Conservation (phyloP, 2,329 filamentous ascomycete genomes). For the Bipolaris gigantea region DNA sequence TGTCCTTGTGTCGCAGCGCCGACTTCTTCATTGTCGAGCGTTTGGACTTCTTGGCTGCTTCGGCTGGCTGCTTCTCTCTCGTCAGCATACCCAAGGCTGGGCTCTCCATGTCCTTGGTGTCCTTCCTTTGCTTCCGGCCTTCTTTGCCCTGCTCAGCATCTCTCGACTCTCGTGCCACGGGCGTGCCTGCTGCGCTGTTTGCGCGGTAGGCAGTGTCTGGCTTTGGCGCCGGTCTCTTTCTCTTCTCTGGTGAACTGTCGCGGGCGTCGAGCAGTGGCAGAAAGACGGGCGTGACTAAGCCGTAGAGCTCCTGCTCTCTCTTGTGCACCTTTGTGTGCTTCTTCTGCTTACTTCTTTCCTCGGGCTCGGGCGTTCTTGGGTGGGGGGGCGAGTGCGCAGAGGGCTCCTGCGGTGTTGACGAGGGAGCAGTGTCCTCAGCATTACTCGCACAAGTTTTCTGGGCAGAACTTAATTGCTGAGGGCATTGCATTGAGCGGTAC, state of each 20-base stretch:
- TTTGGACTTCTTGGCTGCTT: constrained; percentile 30
- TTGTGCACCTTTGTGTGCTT: constrained; percentile 45
- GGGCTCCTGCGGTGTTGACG: constrained; percentile 2
- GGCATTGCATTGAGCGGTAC: constrained; percentile 37
- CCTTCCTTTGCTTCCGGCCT: constrained; percentile 19
- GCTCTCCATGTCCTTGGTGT: constrained; percentile 21
- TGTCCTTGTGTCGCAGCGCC: constrained; percentile 33
- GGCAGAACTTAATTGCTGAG: constrained; percentile 18
- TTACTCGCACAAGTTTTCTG: constrained; percentile 1
- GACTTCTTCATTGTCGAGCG: constrained; percentile 39
- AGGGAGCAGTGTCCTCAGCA: constrained; percentile 6
- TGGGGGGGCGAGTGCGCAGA: constrained; percentile 12
- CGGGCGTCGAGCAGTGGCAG: constrained; percentile 42
- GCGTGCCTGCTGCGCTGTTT: constrained; percentile 10
- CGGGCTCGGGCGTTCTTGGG: constrained; percentile 14
- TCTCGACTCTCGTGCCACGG: constrained; percentile 18
- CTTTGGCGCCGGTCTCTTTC: constrained; percentile 24
- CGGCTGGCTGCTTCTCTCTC: constrained; percentile 18
- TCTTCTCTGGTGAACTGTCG: constrained; percentile 28
- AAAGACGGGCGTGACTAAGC: constrained; percentile 42
- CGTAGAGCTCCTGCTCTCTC: constrained; percentile 43
- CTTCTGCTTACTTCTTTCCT: constrained; percentile 35
- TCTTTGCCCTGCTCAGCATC: constrained; percentile 30
- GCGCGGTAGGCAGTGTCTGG: constrained; percentile 11
- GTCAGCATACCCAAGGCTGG: constrained; percentile 10